phyloP scores from a whole-genome alignment of 1,284 basidiomycete genomes.

The Xerocomus minutiporus region DNA sequence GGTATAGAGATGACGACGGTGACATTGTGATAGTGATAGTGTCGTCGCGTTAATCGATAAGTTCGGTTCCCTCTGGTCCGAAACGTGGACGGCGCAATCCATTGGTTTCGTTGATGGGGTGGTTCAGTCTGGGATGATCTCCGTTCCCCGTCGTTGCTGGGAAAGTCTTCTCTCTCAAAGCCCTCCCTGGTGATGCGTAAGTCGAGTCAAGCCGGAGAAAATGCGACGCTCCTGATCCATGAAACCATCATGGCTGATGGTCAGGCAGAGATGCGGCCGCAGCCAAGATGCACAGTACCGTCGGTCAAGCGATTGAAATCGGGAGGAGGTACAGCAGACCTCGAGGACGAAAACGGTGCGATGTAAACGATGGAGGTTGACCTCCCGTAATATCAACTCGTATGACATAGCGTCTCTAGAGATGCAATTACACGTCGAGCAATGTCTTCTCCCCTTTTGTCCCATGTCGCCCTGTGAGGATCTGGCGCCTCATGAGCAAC shows the following conservation, averaged over 20 bases:
- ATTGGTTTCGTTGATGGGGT: not conserved
- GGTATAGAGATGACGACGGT: not conserved
- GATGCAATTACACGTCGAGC: conserved; percentile 49
- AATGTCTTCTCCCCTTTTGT: conserved; percentile 40
- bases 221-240: conserved; percentile 84
- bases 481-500: not conserved
- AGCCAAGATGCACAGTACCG: conserved; percentile 84
- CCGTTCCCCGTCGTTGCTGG: not conserved
- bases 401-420: conserved; percentile 35
- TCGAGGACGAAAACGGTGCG: no score
- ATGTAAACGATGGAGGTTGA: no score
- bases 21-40: not conserved
- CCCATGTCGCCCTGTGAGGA: conserved; percentile 21
- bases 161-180: conserved; percentile 2
- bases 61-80: conserved; percentile 22
- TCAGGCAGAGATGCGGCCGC: conserved; percentile 63
- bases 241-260: conserved; percentile 89
- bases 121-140: not conserved
- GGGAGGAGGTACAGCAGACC: conserved; percentile 52
- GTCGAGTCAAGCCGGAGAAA: conserved; percentile 46
- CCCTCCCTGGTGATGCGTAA: conserved; percentile 1
- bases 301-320: conserved; percentile 81
- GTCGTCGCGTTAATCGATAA: conserved; percentile 9
- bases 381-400: not conserved
- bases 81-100: conserved; percentile 4